Conservation (phyloP, 352 stramenopile genomes). For the Globisporangium polare region DNA sequence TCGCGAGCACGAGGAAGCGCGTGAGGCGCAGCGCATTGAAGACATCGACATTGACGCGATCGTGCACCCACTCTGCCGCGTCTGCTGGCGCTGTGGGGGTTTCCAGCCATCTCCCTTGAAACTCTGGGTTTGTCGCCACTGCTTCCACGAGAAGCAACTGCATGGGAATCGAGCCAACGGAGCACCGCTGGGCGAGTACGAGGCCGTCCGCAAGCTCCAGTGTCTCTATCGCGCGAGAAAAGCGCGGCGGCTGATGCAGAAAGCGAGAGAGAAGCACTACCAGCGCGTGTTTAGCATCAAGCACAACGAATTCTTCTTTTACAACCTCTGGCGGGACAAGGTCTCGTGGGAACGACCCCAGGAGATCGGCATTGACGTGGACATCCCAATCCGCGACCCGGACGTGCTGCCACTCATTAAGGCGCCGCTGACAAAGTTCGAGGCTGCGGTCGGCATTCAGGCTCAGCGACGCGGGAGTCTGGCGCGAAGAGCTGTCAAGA, state of each 20-base stretch:
- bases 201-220: slow-evolving; percentile 74
- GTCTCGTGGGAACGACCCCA: slow-evolving; percentile 48
- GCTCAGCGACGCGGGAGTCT: slow-evolving; percentile 27
- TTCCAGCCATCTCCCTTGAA: slow-evolving; percentile 66
- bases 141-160: slow-evolving; percentile 65
- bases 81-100: slow-evolving; percentile 74
- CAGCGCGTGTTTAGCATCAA: slow-evolving; percentile 73
- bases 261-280: slow-evolving; percentile 54
- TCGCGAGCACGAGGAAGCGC: slow-evolving; percentile 28
- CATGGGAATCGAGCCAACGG: slow-evolving; percentile 43
- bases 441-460: slow-evolving; percentile 50
- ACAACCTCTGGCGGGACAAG: slow-evolving; percentile 53
- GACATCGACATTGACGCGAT: slow-evolving; percentile 61
- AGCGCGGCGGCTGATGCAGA: slow-evolving; percentile 46
- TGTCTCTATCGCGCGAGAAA: slow-evolving; percentile 54
- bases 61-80: slow-evolving; percentile 64
- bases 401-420: slow-evolving; percentile 44
- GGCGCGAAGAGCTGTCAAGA: slow-evolving; percentile 26
- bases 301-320: slow-evolving; percentile 77
- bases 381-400: slow-evolving; percentile 70
- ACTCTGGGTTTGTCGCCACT: slow-evolving; percentile 68
- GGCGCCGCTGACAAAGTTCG: slow-evolving; percentile 43
- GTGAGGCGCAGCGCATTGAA: slow-evolving; percentile 45
- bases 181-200: slow-evolving; percentile 52
- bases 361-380: slow-evolving; percentile 35